phyloP scores from a whole-genome alignment of 495 filamentous ascomycete genomes.

The Pseudoneurospora amorphoporcata region DNA sequence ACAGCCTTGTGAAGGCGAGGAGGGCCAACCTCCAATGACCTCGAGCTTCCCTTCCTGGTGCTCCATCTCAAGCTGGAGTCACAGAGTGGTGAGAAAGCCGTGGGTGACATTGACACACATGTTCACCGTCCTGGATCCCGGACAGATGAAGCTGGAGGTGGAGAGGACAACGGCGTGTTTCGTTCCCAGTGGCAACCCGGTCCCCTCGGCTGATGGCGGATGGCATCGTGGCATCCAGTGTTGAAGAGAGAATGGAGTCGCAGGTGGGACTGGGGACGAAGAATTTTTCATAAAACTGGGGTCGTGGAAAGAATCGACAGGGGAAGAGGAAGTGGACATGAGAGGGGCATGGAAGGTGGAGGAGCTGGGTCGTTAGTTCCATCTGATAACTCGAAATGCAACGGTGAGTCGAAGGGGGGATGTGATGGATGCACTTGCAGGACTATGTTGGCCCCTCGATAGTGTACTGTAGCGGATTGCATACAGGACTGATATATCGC shows the following conservation, averaged over 20 bases:
- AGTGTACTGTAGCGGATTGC: neutral
- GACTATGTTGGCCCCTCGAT: neutral
- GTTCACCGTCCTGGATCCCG: neutral
- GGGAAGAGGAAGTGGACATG: neutral
- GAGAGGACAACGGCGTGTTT: neutral
- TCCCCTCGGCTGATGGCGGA: constrained; percentile 1
- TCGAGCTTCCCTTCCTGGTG: neutral
- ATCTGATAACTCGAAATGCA: constrained; percentile 27
- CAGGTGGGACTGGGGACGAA: neutral
- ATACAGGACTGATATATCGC: neutral
- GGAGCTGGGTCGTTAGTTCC: constrained; percentile 2
- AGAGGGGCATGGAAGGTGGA: neutral
- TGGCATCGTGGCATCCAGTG: neutral
- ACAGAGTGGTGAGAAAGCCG: neutral
- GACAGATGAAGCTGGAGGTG: neutral
- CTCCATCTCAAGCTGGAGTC: neutral
- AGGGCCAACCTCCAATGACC: neutral
- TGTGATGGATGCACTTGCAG: neutral
- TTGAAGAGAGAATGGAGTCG: neutral
- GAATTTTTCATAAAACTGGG: neutral
- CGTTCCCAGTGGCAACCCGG: neutral
- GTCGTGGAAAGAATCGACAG: neutral
- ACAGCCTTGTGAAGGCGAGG: neutral
- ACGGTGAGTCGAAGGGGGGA: neutral
- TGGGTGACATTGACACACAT: neutral